phyloP scores from a whole-genome alignment of 805 yeast genomes.

The Candida endomychidarum region DNA sequence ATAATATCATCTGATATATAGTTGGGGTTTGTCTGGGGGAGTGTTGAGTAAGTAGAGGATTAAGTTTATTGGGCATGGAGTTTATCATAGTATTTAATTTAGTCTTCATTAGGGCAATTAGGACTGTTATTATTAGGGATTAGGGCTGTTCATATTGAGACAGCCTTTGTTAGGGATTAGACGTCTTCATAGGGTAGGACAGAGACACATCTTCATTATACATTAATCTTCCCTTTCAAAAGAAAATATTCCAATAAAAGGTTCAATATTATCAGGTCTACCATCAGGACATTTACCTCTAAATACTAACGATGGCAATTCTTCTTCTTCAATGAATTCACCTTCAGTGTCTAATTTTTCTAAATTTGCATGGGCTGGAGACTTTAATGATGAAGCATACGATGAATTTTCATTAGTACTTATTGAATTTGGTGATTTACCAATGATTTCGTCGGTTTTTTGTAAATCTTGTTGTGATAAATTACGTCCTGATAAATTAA shows the following conservation, averaged over 20 bases:
- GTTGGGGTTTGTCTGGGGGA: too few relatives aligned
- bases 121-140: too few relatives aligned
- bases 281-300: conserved; percentile 54
- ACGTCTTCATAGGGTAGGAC: too few relatives aligned
- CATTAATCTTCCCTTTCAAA: conserved; percentile 44
- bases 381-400: conserved; percentile 15
- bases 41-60: too few relatives aligned
- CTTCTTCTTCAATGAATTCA: conserved; percentile 34
- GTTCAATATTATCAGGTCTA: conserved; percentile 50
- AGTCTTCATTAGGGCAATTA: too few relatives aligned
- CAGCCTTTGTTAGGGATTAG: too few relatives aligned
- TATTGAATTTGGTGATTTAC: conserved; percentile 13
- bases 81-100: too few relatives aligned
- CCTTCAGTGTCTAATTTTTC: conserved; percentile 19
- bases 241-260: conserved; percentile 55
- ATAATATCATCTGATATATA: too few relatives aligned
- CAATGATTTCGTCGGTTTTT: conserved; percentile 4
- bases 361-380: conserved; percentile 10
- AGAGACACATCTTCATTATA: too few relatives aligned
- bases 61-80: too few relatives aligned
- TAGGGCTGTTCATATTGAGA: too few relatives aligned
- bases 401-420: conserved; percentile 16
- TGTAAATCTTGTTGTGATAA: conserved; percentile 1
- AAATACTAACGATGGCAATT: conserved; percentile 48
- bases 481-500: background rate